Evolutionary conservation across 1,139 yeast genomes (phyloP).

Genomic region (Candida frijolesensis): DNA sequence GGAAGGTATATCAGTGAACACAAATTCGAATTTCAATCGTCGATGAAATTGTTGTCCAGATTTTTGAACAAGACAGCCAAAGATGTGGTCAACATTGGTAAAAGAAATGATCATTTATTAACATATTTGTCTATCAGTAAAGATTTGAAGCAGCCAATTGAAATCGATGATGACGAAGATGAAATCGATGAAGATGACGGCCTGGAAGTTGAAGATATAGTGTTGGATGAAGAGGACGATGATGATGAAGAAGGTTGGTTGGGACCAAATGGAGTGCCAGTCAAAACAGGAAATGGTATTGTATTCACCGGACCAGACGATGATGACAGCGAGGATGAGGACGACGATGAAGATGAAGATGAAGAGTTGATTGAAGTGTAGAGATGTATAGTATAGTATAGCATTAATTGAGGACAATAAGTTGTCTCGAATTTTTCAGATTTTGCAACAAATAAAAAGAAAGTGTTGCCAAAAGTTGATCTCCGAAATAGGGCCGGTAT

Average conservation of each 20-base stretch:
- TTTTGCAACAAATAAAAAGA: conserved; percentile 1
- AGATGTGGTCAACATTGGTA: conserved; percentile 62
- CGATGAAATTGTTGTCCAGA: conserved; percentile 73
- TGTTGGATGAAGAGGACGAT: conserved; percentile 16
- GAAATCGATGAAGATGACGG: conserved; percentile 19
- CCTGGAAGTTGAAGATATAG: conserved; percentile 22
- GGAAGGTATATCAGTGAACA: conserved; percentile 72
- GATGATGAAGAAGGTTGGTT: conserved; percentile 24
- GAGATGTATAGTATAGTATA: neutral
- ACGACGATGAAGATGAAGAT: conserved; percentile 14
- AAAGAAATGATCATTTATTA: conserved; percentile 56
- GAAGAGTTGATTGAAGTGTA: conserved; percentile 16
- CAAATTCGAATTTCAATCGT: conserved; percentile 65
- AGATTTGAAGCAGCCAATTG: conserved; percentile 20
- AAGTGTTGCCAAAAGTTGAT: neutral
- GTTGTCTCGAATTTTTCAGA: neutral
- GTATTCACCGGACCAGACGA: conserved; percentile 15
- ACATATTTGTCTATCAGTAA: conserved; percentile 36
- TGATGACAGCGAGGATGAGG: conserved; percentile 15
- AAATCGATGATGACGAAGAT: conserved; percentile 20
- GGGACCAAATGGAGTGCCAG: conserved; percentile 14
- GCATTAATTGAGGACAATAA: neutral
- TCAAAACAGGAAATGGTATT: conserved; percentile 17
- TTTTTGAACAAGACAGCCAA: conserved; percentile 75
- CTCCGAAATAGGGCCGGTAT: no score